These are phyloP conservation scores for Fraxinus greggii DNA, from an alignment of 305 asterid genomes.

Conservation along the genomic window DNA sequence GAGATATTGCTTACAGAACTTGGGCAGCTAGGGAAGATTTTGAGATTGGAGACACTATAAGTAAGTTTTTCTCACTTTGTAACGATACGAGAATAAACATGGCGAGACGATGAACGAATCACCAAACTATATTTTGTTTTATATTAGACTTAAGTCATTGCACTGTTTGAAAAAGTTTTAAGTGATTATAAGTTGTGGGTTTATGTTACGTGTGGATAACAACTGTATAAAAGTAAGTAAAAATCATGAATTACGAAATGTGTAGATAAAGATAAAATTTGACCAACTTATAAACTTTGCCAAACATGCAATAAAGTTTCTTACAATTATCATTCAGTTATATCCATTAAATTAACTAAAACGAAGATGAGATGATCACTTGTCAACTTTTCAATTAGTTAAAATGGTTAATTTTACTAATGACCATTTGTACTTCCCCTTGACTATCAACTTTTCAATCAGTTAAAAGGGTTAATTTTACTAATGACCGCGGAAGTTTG, in stretches of 20 bases:
- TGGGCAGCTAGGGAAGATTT: slow-evolving; percentile 24
- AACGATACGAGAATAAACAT: neutral
- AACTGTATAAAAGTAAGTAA: too few relatives aligned
- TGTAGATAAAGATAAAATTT: too few relatives aligned
- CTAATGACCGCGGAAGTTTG: too few relatives aligned
- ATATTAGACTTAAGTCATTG: neutral
- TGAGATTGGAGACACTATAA: slow-evolving; percentile 21
- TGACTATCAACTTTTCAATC: too few relatives aligned
- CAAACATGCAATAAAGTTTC: too few relatives aligned
- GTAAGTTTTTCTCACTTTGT: neutral
- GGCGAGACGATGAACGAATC: neutral
- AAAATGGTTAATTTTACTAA: too few relatives aligned
- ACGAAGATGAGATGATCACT: neutral
- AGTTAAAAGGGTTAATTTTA: too few relatives aligned
- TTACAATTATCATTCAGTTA: neutral
- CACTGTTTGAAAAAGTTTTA: neutral
- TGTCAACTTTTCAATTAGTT: too few relatives aligned
- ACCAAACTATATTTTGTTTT: neutral
- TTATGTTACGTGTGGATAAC: neutral
- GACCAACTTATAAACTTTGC: too few relatives aligned
- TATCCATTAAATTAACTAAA: neutral
- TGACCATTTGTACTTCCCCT: too few relatives aligned
- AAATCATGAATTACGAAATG: neutral
- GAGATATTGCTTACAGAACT: slow-evolving; percentile 21
- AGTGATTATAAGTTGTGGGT: neutral